Conservation (phyloP, 495 filamentous ascomycete genomes). For the Hyaloscypha bicolor region DNA sequence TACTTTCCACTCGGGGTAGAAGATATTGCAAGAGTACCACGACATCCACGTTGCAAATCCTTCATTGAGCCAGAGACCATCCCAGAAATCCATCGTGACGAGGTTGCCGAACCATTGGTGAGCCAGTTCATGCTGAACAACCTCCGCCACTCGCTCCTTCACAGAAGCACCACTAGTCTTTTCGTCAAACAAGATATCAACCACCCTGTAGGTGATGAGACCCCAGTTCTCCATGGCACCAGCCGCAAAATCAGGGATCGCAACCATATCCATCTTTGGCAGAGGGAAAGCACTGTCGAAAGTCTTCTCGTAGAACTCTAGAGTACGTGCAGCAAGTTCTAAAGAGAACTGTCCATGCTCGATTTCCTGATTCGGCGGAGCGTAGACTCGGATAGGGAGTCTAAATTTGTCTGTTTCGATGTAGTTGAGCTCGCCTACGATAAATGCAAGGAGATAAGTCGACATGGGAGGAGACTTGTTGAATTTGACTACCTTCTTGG, state of each 20-base stretch:
- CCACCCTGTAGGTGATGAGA: constrained; percentile 89
- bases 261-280: constrained; percentile 97
- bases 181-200: constrained; percentile 90
- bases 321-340: constrained; percentile 80
- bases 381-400: constrained; percentile 79
- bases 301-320: constrained; percentile 91
- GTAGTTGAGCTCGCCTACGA: constrained; percentile 74
- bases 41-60: constrained; percentile 92
- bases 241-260: constrained; percentile 79
- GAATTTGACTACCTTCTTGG: constrained; percentile 74
- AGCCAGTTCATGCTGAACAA: constrained; percentile 94
- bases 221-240: constrained; percentile 99
- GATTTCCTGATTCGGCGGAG: constrained; percentile 81
- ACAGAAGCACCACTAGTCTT: constrained; percentile 87
- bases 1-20: constrained; percentile 99
- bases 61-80: constrained; percentile 97
- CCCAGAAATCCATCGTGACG: constrained; percentile 99
- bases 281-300: constrained; percentile 70
- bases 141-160: constrained; percentile 91
- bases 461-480: constrained; percentile 76
- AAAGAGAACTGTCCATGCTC: constrained; percentile 84
- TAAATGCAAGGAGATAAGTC: constrained; percentile 76
- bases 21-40: constrained; percentile 73
- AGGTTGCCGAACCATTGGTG: constrained; percentile 99
- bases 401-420: constrained; percentile 76